Conservation (phyloP, 805 yeast genomes). For the Tetrapisispora namnaoensis region DNA sequence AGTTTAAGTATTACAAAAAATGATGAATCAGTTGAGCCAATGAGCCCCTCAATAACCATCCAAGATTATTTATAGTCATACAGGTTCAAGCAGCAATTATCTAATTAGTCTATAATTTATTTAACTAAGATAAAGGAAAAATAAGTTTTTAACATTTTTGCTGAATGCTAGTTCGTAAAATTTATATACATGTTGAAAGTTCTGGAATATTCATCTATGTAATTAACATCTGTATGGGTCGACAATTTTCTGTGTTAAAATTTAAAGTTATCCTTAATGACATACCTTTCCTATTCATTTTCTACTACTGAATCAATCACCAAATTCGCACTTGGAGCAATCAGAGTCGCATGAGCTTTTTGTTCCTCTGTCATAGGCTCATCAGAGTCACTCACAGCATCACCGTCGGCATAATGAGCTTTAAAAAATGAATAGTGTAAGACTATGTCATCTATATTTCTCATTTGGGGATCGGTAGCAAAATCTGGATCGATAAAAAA, state of each 20-base stretch:
- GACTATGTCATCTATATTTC: conserved; percentile 80
- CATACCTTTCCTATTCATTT: not conserved
- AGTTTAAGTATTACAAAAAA: not conserved
- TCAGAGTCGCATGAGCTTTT: conserved; percentile 10
- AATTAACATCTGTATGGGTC: not conserved
- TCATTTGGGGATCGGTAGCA: conserved; percentile 86
- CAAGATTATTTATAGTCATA: conserved; percentile 6
- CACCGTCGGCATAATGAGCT: conserved; percentile 37
- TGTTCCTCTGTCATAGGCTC: conserved; percentile 9
- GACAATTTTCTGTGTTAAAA: not conserved
- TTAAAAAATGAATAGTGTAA: conserved; percentile 88
- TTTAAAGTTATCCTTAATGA: not conserved
- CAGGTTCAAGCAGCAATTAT: not conserved
- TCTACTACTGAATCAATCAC: conserved; percentile 1
- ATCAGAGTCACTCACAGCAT: conserved; percentile 25
- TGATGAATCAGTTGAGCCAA: not conserved
- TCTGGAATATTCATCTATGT: not conserved
- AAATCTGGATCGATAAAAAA: conserved; percentile 95
- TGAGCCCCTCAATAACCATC: conserved; percentile 5
- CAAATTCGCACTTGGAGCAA: conserved; percentile 9
- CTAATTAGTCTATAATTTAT: not conserved
- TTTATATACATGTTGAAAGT: not conserved
- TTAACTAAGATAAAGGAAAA: not conserved
- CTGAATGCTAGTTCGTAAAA: not conserved
- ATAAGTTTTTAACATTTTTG: not conserved